phyloP scores from a whole-genome alignment of 1,284 basidiomycete genomes.

The Ceratobasidium sp. region DNA sequence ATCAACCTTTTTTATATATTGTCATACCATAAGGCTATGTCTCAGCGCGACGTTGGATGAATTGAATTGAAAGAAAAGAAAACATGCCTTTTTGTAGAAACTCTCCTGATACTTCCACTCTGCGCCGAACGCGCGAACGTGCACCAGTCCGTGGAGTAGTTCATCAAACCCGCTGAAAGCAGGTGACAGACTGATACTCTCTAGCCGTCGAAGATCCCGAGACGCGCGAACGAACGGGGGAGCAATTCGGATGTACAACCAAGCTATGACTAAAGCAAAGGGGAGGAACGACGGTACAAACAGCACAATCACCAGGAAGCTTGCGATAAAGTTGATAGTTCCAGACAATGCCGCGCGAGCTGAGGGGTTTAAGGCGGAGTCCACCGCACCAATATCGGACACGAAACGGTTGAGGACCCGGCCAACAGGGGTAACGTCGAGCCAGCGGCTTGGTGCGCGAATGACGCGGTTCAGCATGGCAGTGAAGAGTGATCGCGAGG shows the following conservation, averaged over 20 bases:
- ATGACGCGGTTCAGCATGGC: slow-evolving; percentile 65
- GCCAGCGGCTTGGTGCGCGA: slow-evolving; percentile 71
- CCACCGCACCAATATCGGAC: slow-evolving; percentile 79
- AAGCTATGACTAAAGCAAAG: slow-evolving; percentile 71
- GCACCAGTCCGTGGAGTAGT: slow-evolving; percentile 75
- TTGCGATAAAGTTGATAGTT: slow-evolving; percentile 70
- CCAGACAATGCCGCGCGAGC: slow-evolving; percentile 66
- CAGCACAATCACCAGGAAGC: slow-evolving; percentile 69
- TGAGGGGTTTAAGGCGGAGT: slow-evolving; percentile 68
- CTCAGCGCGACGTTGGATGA: no score
- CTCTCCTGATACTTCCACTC: slow-evolving; percentile 77
- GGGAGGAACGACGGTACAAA: slow-evolving; percentile 75
- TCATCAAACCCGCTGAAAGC: slow-evolving; percentile 83
- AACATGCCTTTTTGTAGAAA: slow-evolving; percentile 73
- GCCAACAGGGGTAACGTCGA: slow-evolving; percentile 74
- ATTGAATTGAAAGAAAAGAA: no score
- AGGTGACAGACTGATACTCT: slow-evolving; percentile 73
- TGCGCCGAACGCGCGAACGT: slow-evolving; percentile 85
- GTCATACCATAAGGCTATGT: no score
- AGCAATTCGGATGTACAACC: slow-evolving; percentile 76
- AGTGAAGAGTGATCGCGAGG: slow-evolving; percentile 67
- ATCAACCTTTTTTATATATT: no score
- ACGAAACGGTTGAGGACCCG: slow-evolving; percentile 83
- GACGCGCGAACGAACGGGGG: slow-evolving; percentile 74
- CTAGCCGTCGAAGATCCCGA: slow-evolving; percentile 76